Base-by-base conservation (phyloP, 805 yeast genomes). In the Debaryomyces hansenii region DNA sequence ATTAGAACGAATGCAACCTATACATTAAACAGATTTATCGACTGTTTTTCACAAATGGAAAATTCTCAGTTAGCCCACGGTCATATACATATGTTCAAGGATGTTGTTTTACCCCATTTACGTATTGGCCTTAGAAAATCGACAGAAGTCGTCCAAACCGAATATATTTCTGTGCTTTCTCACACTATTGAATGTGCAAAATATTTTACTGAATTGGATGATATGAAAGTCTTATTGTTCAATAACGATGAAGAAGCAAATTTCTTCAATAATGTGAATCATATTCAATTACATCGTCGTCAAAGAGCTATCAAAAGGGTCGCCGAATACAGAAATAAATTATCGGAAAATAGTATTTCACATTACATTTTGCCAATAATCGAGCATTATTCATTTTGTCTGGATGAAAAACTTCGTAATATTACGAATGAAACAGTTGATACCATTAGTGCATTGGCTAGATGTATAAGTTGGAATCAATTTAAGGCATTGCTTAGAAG, bases 201-300 rank as follows among this genome's bases (percentile, higher is more conserved):
- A 32, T 66, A 73, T 54, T 65, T 66, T 40, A 68, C 69, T 3
- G 89, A 79, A 2, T 68, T 90, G 32, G 69, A 72, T 20, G 92
- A 87, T 54, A 75, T 91, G 90, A 76, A 78, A 46, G 72, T 78
- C 1, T 66, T 92, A 34, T 64, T 84, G 1, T 77, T 71, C 56
- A 54, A 56, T 16, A 84, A 84, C 36, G 95, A 90, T 55, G 92
- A 84, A 32, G 97, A 90, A 56, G 86, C 90, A 4, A 84, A 89
- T 63, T 87, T 89, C 59, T 89, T 89, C 66, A 62, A 69, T 37
- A 90, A 90, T 56, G 75, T 94, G 40, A 78, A 77, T 49, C 97
- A 92, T 63, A 83, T 92, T 32, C 99, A 92, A 68, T 57, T 85
- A 8, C 90, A 85, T 58, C 81, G 96, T 67, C 85, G 97, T 56